Percentiles rank a stretch among this genome's conserved stretches.
phyloP scores from a whole-genome alignment of 169 alveolate genomes.

The Eimeria tenella region DNA sequence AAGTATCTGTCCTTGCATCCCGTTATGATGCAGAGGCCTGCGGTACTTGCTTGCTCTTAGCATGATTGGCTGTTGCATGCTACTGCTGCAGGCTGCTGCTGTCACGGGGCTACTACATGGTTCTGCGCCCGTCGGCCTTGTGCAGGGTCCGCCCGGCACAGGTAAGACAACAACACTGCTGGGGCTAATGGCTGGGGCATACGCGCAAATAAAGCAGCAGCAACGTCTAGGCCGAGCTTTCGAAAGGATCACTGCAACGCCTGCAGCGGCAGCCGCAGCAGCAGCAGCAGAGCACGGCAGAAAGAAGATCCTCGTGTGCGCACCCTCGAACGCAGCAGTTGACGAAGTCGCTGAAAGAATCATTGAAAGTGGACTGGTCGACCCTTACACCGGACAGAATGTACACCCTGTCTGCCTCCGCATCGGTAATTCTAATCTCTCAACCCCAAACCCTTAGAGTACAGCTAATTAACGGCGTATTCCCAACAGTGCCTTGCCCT shows the following conservation, averaged over 20 bases:
- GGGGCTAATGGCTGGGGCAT: slow-evolving; percentile 93
- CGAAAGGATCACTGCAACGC: background rate
- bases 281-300: slow-evolving; percentile 2
- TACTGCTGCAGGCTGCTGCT: slow-evolving; percentile 71
- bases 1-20: background rate
- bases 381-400: background rate
- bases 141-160: slow-evolving; percentile 99
- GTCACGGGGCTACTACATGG: slow-evolving; percentile 32
- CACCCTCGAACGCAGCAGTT: slow-evolving; percentile 98
- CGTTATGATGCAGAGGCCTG: background rate
- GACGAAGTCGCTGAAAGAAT: slow-evolving; percentile 95
- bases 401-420: slow-evolving; percentile 46
- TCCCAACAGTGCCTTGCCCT: too few species aligned
- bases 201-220: slow-evolving; percentile 43
- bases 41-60: background rate
- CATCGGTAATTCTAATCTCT: background rate
- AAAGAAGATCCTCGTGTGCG: slow-evolving; percentile 93
- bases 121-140: slow-evolving; percentile 88
- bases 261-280: background rate
- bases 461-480: too few species aligned
- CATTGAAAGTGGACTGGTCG: slow-evolving; percentile 10
- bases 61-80: background rate
- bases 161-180: slow-evolving; percentile 98
- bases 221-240: background rate
- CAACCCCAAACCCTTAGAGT: background rate